Conservation (phyloP, 352 stramenopile species). For the Phytophthora vignae region DNA sequence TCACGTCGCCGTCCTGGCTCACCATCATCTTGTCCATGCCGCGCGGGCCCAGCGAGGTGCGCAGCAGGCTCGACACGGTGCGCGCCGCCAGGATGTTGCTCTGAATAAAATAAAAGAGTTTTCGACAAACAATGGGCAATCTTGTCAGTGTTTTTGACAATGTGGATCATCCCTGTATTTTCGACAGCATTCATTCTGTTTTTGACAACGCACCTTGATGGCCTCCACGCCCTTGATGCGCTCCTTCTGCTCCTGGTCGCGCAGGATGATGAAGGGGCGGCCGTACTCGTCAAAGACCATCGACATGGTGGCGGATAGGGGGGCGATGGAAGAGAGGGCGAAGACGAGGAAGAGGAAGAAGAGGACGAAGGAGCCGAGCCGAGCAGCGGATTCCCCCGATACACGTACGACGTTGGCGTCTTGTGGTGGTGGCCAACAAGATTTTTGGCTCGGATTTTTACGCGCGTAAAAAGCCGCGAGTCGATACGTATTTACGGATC, state of each 20-base stretch:
- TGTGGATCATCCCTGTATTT: too few relatives aligned
- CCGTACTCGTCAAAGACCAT: conserved; percentile 99
- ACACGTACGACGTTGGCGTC: neutral
- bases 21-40: conserved; percentile 99
- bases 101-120: conserved; percentile 7
- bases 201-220: conserved; percentile 78
- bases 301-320: conserved; percentile 66
- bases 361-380: too few relatives aligned
- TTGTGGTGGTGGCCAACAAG: neutral
- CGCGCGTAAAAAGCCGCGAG: neutral
- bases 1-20: conserved; percentile 98
- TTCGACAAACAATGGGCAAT: neutral
- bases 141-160: neutral
- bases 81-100: conserved; percentile 99
- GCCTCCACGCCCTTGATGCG: conserved; percentile 99
- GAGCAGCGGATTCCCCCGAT: neutral
- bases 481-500: neutral
- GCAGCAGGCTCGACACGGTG: conserved; percentile 97
- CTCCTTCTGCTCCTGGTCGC: conserved; percentile 98
- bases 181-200: neutral
- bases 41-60: conserved; percentile 98
- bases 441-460: neutral
- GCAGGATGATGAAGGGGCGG: conserved; percentile 99
- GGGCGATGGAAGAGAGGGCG: neutral
- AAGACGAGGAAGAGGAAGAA: neutral